phyloP scores from a whole-genome alignment of 306 rosid species.

The Ziziphus jujuba region DNA sequence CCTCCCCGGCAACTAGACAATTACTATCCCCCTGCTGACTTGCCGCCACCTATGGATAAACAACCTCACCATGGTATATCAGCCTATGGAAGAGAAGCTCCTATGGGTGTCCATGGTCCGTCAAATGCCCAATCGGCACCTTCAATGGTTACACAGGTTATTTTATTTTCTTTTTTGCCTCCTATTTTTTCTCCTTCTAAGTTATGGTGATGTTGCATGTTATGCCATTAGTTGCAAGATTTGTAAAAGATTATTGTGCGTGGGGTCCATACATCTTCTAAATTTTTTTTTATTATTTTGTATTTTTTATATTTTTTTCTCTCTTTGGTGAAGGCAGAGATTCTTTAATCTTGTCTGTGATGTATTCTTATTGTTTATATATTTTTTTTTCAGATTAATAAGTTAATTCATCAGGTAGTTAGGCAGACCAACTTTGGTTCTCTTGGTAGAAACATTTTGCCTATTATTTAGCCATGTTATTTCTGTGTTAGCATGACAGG shows the following conservation, averaged over 20 bases:
- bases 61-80: slow-evolving; percentile 98
- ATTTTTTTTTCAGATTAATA: too few relatives aligned
- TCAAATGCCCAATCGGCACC: slow-evolving; percentile 79
- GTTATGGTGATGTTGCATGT: not conserved
- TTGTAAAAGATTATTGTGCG: not conserved
- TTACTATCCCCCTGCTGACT: slow-evolving; percentile 73
- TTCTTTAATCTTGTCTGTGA: too few relatives aligned
- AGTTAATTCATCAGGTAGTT: too few relatives aligned
- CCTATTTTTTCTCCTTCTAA: slow-evolving; percentile 2
- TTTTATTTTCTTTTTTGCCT: slow-evolving; percentile 16
- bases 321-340: too few relatives aligned
- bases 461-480: too few relatives aligned
- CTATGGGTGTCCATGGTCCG: slow-evolving; percentile 60
- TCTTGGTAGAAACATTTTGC: too few relatives aligned
- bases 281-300: too few relatives aligned
- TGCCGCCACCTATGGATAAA: slow-evolving; percentile 77
- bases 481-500: too few relatives aligned
- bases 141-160: slow-evolving; percentile 85
- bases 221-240: not conserved
- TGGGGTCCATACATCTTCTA: too few relatives aligned
- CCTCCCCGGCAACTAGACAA: slow-evolving; percentile 77
- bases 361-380: too few relatives aligned
- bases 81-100: slow-evolving; percentile 88
- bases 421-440: too few relatives aligned
- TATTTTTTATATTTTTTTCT: too few relatives aligned